Base-by-base conservation (phyloP, 1,139 yeast species). In the Taphrina wiesneri region DNA sequence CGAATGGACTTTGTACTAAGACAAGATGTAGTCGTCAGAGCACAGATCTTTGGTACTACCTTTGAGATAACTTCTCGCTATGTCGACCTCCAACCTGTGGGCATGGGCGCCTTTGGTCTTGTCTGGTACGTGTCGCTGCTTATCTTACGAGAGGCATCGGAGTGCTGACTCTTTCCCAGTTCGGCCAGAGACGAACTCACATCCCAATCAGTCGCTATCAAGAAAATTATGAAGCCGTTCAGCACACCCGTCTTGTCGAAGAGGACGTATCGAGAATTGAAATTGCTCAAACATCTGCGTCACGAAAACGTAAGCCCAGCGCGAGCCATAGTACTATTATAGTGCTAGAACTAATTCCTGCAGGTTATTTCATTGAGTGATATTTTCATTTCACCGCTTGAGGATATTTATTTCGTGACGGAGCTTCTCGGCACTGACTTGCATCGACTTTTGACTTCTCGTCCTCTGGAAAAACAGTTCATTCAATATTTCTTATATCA, bases 61-160 rank as follows among this genome's bases (percentile, higher is more conserved):
- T 91, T 93, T 76, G 99, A 93, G 78, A 91, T 93, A 72, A 93
- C 99, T 63, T 87, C 78, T 70, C 73, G 80, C 70, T 73, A 71
- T 21, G 85, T 91, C 23, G 97, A 93, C 74, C 82, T 93, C 70
- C 93, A 91, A 74, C 99, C 99, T 2, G 97, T 93, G 61, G 99
- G 99, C 0, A 93, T 93, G 99, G 99, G 99, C 41, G 99, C 99
- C 11, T 93, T 93, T 75, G 99, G 99, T 6, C 83, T 93, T 46
- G 99, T 93, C 56, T 93, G 99, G 76, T 74, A 72, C 28, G 75
- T 67, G 30, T 28, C 26, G 5, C 23, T 23, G 3, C n/a, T 7
- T 45, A 45, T 45, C 49, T 1, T 23, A n/a, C 11, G 5, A 1
- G 3, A 45, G 3, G 17, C 45, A 9, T 5, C 30, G 19, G 6